These are phyloP conservation scores for Aleurites moluccanus DNA, from an alignment of 441 rosid genomes.

Conservation along the genomic window DNA sequence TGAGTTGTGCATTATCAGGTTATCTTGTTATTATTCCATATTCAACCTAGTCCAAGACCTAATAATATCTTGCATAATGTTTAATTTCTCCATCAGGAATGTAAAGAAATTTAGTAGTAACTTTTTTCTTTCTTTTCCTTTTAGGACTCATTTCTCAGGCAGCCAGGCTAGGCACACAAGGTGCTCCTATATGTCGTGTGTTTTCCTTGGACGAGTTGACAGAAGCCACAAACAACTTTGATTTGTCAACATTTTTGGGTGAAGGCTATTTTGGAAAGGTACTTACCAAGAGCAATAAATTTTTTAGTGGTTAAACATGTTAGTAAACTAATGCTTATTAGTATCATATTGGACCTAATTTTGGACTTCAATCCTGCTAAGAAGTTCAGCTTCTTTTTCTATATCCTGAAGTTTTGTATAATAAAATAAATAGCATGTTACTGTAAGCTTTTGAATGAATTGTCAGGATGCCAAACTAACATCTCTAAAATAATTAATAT, in stretches of 20 bases:
- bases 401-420: not conserved
- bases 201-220: conserved; percentile 77
- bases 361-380: not conserved
- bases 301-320: not conserved
- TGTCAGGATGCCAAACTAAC: not conserved
- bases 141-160: conserved; percentile 83
- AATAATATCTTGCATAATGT: not conserved
- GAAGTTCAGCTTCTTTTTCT: not conserved
- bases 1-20: conserved; percentile 41
- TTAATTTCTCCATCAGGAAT: not conserved
- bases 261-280: conserved; percentile 91
- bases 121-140: conserved; percentile 21
- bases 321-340: not conserved
- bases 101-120: not conserved
- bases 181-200: conserved; percentile 44
- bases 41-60: not conserved
- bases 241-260: conserved; percentile 62
- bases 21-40: not conserved
- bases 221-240: conserved; percentile 77
- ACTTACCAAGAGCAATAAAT: conserved; percentile 14
- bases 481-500: not conserved
- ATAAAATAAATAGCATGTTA: not conserved
- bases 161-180: conserved; percentile 69
- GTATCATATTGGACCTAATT: not conserved
- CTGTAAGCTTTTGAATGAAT: not conserved